Conservation (phyloP, 768 basidiomycete genomes). For the Suillus subluteus region DNA sequence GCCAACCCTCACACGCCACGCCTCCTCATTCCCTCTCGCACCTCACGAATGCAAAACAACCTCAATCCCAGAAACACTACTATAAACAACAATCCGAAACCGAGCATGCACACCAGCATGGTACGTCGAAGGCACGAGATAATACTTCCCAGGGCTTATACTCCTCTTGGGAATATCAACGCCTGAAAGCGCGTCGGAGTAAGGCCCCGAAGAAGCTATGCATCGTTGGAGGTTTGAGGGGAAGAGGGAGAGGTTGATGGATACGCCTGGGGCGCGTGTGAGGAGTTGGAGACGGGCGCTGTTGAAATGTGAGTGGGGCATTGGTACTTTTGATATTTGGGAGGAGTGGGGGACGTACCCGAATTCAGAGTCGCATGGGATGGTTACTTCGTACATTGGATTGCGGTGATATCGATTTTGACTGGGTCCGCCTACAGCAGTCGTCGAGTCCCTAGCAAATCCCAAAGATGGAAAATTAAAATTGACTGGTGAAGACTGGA, state of each 20-base stretch:
- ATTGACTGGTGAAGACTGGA: conserved; percentile 4
- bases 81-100: background rate
- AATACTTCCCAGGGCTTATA: conserved; percentile 65
- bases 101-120: conserved; percentile 42
- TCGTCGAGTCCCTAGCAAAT: conserved; percentile 51
- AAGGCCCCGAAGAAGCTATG: conserved; percentile 76
- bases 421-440: conserved; percentile 72
- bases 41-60: background rate
- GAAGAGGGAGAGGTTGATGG: conserved; percentile 67
- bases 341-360: conserved; percentile 46
- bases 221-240: conserved; percentile 41
- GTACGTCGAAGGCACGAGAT: conserved; percentile 76
- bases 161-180: conserved; percentile 60
- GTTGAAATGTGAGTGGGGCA: background rate
- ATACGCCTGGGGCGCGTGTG: conserved; percentile 42
- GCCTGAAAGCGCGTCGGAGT: conserved; percentile 75
- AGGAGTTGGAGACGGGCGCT: conserved; percentile 75
- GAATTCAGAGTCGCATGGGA: conserved; percentile 56
- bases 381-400: conserved; percentile 66
- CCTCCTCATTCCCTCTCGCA: too few species aligned
- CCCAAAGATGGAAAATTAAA: background rate
- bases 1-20: too few species aligned
- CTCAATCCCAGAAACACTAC: background rate
- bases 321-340: background rate
- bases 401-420: conserved; percentile 67